Conservation (phyloP, 2,329 filamentous ascomycete species). For the Cadophora luteo-olivacea region DNA sequence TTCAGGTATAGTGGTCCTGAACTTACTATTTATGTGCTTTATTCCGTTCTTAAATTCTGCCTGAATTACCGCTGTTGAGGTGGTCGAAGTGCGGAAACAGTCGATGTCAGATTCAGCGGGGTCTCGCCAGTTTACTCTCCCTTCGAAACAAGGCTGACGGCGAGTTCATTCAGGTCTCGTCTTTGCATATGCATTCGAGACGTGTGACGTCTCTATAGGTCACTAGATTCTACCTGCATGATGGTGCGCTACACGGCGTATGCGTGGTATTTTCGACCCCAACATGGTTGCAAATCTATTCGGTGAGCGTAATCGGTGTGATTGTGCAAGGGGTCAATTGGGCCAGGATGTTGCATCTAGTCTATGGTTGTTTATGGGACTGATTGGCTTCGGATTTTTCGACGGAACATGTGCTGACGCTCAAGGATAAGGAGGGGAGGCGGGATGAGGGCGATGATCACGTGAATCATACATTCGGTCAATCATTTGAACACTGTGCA, state of each 20-base stretch:
- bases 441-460: neutral
- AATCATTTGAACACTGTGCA: neutral
- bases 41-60: neutral
- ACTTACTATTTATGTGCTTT: neutral
- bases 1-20: too few species aligned
- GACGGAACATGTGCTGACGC: neutral
- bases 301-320: neutral
- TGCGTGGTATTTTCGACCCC: neutral
- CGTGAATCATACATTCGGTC: neutral
- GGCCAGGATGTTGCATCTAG: neutral
- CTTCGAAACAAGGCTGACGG: neutral
- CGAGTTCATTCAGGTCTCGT: too few species aligned
- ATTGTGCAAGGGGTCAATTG: neutral
- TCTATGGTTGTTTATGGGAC: neutral
- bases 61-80: neutral
- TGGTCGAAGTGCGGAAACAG: neutral
- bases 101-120: neutral
- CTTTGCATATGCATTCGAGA: neutral
- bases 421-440: neutral
- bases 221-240: neutral
- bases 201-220: conserved; percentile 6
- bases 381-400: neutral
- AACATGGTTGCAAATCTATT: neutral
- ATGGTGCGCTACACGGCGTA: conserved; percentile 1
- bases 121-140: neutral